Percentiles rank a stretch among this genome's conserved stretches.
phyloP scores from a whole-genome alignment of 805 yeast species.

The Sugiyamaella marilandica region DNA sequence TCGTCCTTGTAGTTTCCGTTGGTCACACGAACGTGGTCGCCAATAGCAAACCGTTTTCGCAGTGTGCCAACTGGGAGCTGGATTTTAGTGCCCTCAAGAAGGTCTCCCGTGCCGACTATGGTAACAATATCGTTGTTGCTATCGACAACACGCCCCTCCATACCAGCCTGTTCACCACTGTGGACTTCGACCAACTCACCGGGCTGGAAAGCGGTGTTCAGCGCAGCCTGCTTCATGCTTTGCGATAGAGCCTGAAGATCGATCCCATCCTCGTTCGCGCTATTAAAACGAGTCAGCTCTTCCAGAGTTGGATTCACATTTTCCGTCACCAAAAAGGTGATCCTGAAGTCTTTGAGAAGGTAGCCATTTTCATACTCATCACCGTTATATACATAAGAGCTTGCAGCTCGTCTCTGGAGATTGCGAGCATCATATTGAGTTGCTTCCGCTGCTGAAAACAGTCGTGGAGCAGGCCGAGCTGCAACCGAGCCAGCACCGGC shows the following conservation, averaged over 20 bases:
- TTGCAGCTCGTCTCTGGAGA: constrained; percentile 51
- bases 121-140: constrained; percentile 61
- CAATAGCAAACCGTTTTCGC: constrained; percentile 80
- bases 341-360: constrained; percentile 77
- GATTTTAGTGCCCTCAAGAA: constrained; percentile 52
- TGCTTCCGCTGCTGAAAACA: constrained; percentile 88
- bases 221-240: constrained; percentile 60
- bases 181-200: constrained; percentile 92
- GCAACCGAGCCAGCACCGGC: constrained; percentile 46
- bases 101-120: constrained; percentile 43
- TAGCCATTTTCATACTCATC: constrained; percentile 91
- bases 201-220: constrained; percentile 59
- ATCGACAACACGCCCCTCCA: constrained; percentile 71
- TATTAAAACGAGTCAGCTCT: constrained; percentile 76
- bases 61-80: constrained; percentile 79
- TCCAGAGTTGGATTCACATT: constrained; percentile 79
- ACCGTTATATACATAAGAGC: constrained; percentile 65
- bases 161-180: constrained; percentile 89
- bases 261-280: constrained; percentile 76
- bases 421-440: constrained; percentile 72
- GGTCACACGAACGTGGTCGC: constrained; percentile 92
- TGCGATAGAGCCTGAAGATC: constrained; percentile 85
- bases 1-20: constrained; percentile 91
- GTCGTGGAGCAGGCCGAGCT: constrained; percentile 75
- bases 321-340: constrained; percentile 75